phyloP scores from a whole-genome alignment of 164 flowering plant genomes.

The Platanus orientalis region DNA sequence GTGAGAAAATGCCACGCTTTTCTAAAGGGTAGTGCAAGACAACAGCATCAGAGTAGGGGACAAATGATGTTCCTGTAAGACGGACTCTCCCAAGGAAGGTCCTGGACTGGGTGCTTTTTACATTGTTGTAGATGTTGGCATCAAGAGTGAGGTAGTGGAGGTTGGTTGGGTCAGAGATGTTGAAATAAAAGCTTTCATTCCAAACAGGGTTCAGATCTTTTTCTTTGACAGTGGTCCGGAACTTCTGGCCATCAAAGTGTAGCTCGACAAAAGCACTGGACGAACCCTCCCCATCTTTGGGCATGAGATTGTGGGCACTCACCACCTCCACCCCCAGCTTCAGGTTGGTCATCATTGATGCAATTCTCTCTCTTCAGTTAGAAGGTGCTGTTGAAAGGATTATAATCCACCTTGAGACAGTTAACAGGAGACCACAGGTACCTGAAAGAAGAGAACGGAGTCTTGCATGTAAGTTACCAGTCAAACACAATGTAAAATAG shows the following conservation, averaged over 20 bases:
- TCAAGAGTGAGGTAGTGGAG: conserved; percentile 63
- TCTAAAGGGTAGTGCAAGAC: conserved; percentile 81
- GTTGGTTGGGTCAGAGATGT: conserved; percentile 63
- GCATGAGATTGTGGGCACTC: conserved; percentile 80
- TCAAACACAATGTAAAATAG: not conserved
- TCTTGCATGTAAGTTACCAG: not conserved
- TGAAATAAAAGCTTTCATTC: conserved; percentile 89
- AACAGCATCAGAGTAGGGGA: conserved; percentile 72
- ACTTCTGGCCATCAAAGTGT: conserved; percentile 69
- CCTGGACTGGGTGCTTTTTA: conserved; percentile 40
- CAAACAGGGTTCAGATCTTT: conserved; percentile 89
- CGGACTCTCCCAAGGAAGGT: conserved; percentile 78
- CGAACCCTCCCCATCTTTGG: conserved; percentile 86
- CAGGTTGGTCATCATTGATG: conserved; percentile 49
- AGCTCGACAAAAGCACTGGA: conserved; percentile 78
- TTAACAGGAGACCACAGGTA: not conserved
- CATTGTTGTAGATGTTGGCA: conserved; percentile 49
- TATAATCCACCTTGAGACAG: conserved; percentile 1
- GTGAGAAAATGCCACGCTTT: conserved; percentile 69
- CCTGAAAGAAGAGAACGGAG: conserved; percentile 10
- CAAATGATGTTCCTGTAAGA: conserved; percentile 73
- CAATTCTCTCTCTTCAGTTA: not conserved
- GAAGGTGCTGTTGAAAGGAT: conserved; percentile 11
- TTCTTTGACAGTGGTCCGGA: conserved; percentile 74
- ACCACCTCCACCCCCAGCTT: conserved; percentile 84